A percentile compares a stretch with the other conserved stretches of the same genome.
phyloP scores from a whole-genome alignment of 2,329 filamentous ascomycete genomes.

The Colletotrichum lindemuthianum region DNA sequence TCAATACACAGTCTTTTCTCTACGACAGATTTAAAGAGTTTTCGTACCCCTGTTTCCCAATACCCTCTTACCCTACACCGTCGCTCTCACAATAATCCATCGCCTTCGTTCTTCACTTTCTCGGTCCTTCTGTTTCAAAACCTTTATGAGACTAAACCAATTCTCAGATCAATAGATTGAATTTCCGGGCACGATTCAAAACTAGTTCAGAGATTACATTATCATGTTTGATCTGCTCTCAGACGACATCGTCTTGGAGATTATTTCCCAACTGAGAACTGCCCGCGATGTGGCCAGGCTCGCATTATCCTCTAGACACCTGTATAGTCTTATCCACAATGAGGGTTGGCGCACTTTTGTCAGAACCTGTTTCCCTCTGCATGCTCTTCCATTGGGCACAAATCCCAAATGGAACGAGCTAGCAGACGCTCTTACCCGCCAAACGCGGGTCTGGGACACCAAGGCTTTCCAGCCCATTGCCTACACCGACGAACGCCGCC shows the following conservation, averaged over 20 bases:
- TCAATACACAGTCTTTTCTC: too few relatives aligned
- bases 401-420: slow-evolving; percentile 48
- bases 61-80: too few relatives aligned
- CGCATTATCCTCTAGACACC: slow-evolving; percentile 49
- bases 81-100: too few relatives aligned
- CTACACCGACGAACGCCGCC: slow-evolving; percentile 42
- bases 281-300: slow-evolving; percentile 59
- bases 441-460: slow-evolving; percentile 64
- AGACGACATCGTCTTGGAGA: slow-evolving; percentile 60
- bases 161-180: slow-evolving; percentile 22
- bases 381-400: slow-evolving; percentile 44
- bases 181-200: neutral
- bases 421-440: slow-evolving; percentile 59
- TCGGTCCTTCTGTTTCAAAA: neutral
- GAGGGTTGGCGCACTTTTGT: slow-evolving; percentile 63
- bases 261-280: slow-evolving; percentile 58
- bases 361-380: slow-evolving; percentile 54
- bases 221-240: slow-evolving; percentile 53
- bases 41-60: too few relatives aligned
- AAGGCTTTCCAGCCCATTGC: slow-evolving; percentile 48
- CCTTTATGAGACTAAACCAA: slow-evolving; percentile 23
- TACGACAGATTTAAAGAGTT: too few relatives aligned
- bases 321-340: slow-evolving; percentile 50
- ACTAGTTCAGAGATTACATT: too few relatives aligned
- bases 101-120: neutral